Percentiles rank a stretch among this genome's conserved stretches.
Conservation (phyloP, 1,284 basidiomycete genomes). For the Cryptococcus depauperatus region DNA sequence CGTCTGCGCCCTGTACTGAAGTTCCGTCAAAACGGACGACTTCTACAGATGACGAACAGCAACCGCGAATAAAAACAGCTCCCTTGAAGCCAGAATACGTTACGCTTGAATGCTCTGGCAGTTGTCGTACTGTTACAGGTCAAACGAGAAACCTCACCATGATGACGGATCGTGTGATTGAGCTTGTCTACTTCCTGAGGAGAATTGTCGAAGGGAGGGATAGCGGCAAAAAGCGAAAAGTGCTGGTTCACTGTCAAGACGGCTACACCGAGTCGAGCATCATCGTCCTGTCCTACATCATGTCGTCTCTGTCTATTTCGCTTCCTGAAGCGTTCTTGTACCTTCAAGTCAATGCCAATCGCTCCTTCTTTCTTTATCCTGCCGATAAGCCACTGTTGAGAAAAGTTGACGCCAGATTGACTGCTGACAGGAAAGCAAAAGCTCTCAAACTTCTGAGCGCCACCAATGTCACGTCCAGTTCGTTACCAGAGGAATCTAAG, state of each 20-base stretch:
- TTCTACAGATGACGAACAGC: conserved; percentile 11
- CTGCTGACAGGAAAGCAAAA: conserved; percentile 30
- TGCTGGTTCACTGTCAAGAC: conserved; percentile 47
- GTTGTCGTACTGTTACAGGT: conserved; percentile 38
- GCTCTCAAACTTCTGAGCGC: conserved; percentile 25
- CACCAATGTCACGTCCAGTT: neutral
- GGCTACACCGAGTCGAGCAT: conserved; percentile 76
- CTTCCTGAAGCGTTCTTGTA: conserved; percentile 79
- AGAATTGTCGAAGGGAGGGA: conserved; percentile 38
- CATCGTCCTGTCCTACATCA: conserved; percentile 76
- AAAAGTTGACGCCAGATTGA: conserved; percentile 59
- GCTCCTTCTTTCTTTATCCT: conserved; percentile 86
- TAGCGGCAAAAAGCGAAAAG: conserved; percentile 25
- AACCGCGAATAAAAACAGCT: conserved; percentile 9
- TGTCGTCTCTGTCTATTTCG: conserved; percentile 61
- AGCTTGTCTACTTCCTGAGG: conserved; percentile 38
- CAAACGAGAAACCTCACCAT: conserved; percentile 30
- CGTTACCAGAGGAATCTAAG: neutral
- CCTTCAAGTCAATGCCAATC: conserved; percentile 53
- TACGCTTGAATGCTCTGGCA: conserved; percentile 37
- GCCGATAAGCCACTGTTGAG: conserved; percentile 68
- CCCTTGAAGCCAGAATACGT: conserved; percentile 30
- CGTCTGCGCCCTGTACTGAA: conserved; percentile 10
- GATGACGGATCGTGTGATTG: conserved; percentile 40
- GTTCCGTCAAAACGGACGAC: conserved; percentile 17